Evolutionary conservation across 108 stramenopile genomes (phyloP).

Genomic region (Cyclotella baltica): DNA sequence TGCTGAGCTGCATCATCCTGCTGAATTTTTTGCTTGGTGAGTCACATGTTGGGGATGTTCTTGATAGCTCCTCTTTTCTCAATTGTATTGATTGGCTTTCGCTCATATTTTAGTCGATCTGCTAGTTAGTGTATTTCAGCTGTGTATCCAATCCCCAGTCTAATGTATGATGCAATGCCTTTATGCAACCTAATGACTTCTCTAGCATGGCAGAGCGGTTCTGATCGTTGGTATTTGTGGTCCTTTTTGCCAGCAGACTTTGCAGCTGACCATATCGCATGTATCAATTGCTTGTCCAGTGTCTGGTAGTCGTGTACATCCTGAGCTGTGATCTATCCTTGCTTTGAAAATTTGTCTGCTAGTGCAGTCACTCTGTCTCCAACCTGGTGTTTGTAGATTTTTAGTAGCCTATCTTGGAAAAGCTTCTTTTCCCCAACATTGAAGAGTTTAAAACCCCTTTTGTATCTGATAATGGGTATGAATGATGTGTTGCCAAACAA

Average conservation of each 20-base stretch:
- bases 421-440: neutral
- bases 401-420: neutral
- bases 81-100: neutral
- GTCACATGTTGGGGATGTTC: neutral
- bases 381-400: conserved; percentile 1
- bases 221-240: neutral
- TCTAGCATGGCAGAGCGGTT: neutral
- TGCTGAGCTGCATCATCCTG: neutral
- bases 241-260: neutral
- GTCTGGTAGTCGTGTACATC: neutral
- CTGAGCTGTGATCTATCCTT: neutral
- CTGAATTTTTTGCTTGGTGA: neutral
- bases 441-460: neutral
- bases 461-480: neutral
- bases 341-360: neutral
- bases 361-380: neutral
- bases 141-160: neutral
- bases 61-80: neutral
- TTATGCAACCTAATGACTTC: neutral
- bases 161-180: neutral
- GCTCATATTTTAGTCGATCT: neutral
- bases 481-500: neutral
- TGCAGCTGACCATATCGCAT: neutral
- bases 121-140: neutral
- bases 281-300: neutral